A percentile compares a stretch with the other conserved stretches of the same genome.
Conservation (phyloP, 495 filamentous ascomycete species). For the Aspergillus sparsus region DNA sequence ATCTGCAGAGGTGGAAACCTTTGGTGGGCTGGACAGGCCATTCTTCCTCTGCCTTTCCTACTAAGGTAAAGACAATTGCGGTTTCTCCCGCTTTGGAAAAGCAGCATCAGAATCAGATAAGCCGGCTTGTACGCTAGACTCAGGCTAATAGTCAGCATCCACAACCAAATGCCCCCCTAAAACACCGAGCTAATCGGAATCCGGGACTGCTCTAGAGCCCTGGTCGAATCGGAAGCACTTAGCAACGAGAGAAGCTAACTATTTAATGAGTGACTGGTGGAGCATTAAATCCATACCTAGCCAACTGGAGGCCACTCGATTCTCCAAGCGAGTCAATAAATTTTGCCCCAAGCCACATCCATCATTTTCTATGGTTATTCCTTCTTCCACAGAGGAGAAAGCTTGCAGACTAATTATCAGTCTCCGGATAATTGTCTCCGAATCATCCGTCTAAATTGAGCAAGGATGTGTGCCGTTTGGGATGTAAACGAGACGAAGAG, state of each 20-base stretch:
- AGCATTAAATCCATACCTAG: conserved; percentile 4
- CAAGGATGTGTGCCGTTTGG: not conserved
- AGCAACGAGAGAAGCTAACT: not conserved
- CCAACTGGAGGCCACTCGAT: conserved; percentile 4
- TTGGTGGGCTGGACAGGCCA: not conserved
- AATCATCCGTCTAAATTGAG: not conserved
- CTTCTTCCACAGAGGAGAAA: not conserved
- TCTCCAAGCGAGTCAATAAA: conserved; percentile 5
- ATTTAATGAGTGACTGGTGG: conserved; percentile 1
- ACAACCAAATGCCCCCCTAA: not conserved
- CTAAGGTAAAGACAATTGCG: not conserved
- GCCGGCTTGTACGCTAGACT: conserved; percentile 1
- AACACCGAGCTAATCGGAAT: not conserved
- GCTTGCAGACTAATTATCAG: not conserved
- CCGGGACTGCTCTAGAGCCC: not conserved
- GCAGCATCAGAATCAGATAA: not conserved
- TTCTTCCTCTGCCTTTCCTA: not conserved
- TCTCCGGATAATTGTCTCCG: not conserved
- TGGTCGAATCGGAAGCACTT: not conserved
- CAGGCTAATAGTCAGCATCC: conserved; percentile 3
- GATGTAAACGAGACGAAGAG: not conserved
- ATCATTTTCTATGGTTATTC: not conserved
- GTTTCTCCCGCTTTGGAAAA: conserved; percentile 1
- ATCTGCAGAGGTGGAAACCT: conserved; percentile 5
- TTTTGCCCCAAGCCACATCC: not conserved